These are phyloP conservation scores for Euphorbia tirucalli DNA, from an alignment of 345 rosid species.

Conservation along the genomic window DNA sequence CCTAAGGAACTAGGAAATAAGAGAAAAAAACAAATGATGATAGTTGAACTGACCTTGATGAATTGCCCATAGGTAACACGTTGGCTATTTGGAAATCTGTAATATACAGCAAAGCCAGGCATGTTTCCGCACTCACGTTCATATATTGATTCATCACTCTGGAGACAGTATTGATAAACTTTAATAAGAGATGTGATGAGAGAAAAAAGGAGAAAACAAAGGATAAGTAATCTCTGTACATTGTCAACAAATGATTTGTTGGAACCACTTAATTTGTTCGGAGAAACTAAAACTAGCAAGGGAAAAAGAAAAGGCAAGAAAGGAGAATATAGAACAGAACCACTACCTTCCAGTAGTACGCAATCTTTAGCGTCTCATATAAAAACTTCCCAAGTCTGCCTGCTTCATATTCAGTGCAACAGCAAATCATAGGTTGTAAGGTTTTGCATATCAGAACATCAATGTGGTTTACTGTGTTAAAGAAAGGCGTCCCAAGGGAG, in stretches of 20 bases:
- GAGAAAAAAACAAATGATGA: neutral
- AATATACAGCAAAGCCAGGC: slow-evolving; percentile 99
- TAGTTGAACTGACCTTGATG: slow-evolving; percentile 67
- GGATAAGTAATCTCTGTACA: neutral
- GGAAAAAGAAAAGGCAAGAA: neutral
- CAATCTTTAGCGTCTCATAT: slow-evolving; percentile 91
- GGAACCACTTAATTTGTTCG: neutral
- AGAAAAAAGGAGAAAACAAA: slow-evolving; percentile 10
- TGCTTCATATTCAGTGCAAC: slow-evolving; percentile 98
- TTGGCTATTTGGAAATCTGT: slow-evolving; percentile 92
- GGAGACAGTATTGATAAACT: slow-evolving; percentile 27
- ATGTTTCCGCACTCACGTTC: slow-evolving; percentile 96
- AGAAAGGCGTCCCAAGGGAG: slow-evolving; percentile 95
- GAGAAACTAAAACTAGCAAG: neutral
- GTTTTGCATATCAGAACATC: slow-evolving; percentile 97
- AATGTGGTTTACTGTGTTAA: slow-evolving; percentile 98
- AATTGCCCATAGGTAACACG: slow-evolving; percentile 98
- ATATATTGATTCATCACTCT: slow-evolving; percentile 94
- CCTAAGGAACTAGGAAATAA: neutral
- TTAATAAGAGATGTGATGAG: slow-evolving; percentile 7
- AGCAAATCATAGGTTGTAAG: slow-evolving; percentile 99
- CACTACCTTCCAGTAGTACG: slow-evolving; percentile 93
- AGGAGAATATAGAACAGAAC: neutral
- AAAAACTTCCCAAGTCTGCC: slow-evolving; percentile 96
- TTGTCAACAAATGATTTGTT: neutral